phyloP scores from a whole-genome alignment of 2,329 filamentous ascomycete species.

The Arthrobotrys iridis region DNA sequence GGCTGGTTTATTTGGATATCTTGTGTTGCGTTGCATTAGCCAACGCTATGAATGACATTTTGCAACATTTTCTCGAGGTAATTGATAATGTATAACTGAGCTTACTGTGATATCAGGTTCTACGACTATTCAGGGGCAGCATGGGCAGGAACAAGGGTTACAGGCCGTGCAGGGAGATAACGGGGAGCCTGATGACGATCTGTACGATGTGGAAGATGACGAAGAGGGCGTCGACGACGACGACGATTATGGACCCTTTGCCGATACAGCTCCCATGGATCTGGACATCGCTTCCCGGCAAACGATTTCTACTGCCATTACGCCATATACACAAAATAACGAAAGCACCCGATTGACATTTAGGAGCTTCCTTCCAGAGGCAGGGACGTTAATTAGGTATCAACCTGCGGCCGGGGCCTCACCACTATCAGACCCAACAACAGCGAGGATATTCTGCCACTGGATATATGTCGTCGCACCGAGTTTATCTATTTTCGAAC shows the following conservation, averaged over 20 bases:
- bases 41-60: slow-evolving; percentile 43
- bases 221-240: slow-evolving; percentile 66
- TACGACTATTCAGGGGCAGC: slow-evolving; percentile 58
- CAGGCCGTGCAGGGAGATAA: slow-evolving; percentile 13
- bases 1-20: slow-evolving; percentile 51
- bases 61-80: slow-evolving; percentile 44
- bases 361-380: slow-evolving; percentile 64
- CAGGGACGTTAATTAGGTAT: slow-evolving; percentile 71
- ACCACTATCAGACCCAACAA: slow-evolving; percentile 81
- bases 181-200: slow-evolving; percentile 64
- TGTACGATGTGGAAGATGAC: slow-evolving; percentile 62
- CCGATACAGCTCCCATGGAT: slow-evolving; percentile 58
- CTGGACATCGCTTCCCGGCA: slow-evolving; percentile 61
- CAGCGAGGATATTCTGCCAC: slow-evolving; percentile 85
- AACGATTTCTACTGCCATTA: slow-evolving; percentile 59
- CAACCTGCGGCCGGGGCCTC: slow-evolving; percentile 71
- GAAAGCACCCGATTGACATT: slow-evolving; percentile 65
- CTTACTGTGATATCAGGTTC: slow-evolving; percentile 55
- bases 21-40: slow-evolving; percentile 54
- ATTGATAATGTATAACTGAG: slow-evolving; percentile 52
- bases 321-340: slow-evolving; percentile 65
- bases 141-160: slow-evolving; percentile 20
- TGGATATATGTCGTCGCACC: slow-evolving; percentile 90
- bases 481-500: slow-evolving; percentile 85
- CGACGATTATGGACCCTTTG: slow-evolving; percentile 60